Percentiles rank a stretch among this genome's conserved stretches.
phyloP scores from a whole-genome alignment of 208 protist species.

The Trypanosomatidae sp. region DNA sequence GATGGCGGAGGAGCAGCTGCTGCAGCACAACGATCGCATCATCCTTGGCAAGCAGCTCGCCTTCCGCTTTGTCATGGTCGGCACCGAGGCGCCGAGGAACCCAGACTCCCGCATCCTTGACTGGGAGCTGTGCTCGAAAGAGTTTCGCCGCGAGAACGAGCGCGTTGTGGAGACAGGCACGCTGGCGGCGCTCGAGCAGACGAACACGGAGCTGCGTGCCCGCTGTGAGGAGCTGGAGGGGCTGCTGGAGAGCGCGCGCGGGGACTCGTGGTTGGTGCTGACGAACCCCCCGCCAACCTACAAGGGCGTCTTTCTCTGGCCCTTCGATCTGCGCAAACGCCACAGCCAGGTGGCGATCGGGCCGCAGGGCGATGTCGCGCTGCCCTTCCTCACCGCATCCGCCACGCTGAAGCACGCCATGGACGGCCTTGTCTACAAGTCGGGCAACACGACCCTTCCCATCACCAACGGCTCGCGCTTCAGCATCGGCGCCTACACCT shows the following conservation, averaged over 20 bases:
- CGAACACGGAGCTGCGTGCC: slow-evolving; percentile 29
- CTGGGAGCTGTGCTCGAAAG: slow-evolving; percentile 58
- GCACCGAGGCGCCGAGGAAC: slow-evolving; percentile 4
- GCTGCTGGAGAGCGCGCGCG: slow-evolving; percentile 31
- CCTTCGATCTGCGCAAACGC: slow-evolving; percentile 34
- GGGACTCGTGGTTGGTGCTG: slow-evolving; percentile 46
- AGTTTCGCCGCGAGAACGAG: slow-evolving; percentile 41
- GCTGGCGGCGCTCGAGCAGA: slow-evolving; percentile 23
- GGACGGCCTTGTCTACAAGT: slow-evolving; percentile 30
- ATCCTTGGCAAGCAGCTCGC: slow-evolving; percentile 57
- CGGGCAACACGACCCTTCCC: slow-evolving; percentile 24
- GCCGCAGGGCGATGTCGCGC: slow-evolving; percentile 34
- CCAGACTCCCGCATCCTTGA: slow-evolving; percentile 49
- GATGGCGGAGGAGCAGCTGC: slow-evolving; percentile 31
- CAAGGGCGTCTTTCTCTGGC: slow-evolving; percentile 42
- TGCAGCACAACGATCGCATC: slow-evolving; percentile 66
- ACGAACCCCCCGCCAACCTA: slow-evolving; percentile 49
- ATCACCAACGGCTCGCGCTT: slow-evolving; percentile 45
- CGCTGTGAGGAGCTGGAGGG: slow-evolving; percentile 35
- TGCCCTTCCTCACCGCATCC: slow-evolving; percentile 37
- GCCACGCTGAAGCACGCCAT: slow-evolving; percentile 31
- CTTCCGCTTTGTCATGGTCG: slow-evolving; percentile 55
- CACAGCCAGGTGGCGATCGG: slow-evolving; percentile 40
- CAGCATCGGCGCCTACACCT: slow-evolving; percentile 39
- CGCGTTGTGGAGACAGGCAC: slow-evolving; percentile 19